Conservation (phyloP, 345 rosid genomes). For the Bruguiera parviflora region DNA sequence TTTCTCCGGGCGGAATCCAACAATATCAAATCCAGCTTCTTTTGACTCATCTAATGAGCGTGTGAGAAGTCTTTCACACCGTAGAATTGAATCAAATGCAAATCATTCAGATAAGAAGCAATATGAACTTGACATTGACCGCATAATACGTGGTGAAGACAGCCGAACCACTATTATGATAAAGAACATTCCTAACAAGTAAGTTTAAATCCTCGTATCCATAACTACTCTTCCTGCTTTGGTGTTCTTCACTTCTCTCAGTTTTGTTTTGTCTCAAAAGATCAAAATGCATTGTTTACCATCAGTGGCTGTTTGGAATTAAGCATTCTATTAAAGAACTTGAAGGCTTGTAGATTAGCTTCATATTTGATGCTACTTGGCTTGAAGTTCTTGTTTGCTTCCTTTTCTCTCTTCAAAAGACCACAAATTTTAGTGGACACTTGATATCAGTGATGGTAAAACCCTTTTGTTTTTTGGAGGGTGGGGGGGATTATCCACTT, state of each 20-base stretch:
- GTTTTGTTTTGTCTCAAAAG: neutral
- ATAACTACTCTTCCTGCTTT: neutral
- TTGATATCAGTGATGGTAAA: neutral
- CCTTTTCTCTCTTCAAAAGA: neutral
- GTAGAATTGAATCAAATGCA: constrained; percentile 67
- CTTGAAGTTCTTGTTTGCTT: constrained; percentile 1
- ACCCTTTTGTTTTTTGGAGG: no score
- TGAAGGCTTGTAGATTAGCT: no score
- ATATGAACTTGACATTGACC: constrained; percentile 86
- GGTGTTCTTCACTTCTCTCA: neutral
- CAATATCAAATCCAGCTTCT: constrained; percentile 42
- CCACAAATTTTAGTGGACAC: neutral
- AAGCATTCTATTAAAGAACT: neutral
- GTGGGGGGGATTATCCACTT: neutral
- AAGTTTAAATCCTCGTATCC: constrained; percentile 15
- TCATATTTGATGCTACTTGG: no score
- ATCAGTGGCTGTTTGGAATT: neutral
- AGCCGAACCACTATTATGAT: constrained; percentile 86
- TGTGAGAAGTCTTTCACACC: constrained; percentile 45
- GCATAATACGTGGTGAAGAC: constrained; percentile 78
- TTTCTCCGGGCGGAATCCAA: constrained; percentile 73
- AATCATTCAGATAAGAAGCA: constrained; percentile 69
- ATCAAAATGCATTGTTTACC: no score
- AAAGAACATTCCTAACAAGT: constrained; percentile 97
- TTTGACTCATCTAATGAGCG: constrained; percentile 81